These are phyloP conservation scores for Piper longum DNA, from an alignment of 164 flowering plant genomes.

Conservation along the genomic window DNA sequence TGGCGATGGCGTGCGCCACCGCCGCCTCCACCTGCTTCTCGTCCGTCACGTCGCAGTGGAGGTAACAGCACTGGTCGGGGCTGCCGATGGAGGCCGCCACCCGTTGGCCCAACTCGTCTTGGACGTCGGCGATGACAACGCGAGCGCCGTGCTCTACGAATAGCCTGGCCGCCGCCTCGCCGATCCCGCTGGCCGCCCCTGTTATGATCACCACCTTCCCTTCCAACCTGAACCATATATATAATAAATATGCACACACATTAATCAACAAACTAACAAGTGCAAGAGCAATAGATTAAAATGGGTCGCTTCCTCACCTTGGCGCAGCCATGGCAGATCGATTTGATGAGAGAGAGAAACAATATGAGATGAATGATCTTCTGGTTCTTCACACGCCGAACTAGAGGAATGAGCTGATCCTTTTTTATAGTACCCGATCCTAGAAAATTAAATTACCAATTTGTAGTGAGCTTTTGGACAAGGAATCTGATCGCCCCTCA, in stretches of 20 bases:
- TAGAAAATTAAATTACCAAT: no score
- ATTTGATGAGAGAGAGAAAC: neutral
- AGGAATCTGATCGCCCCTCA: no score
- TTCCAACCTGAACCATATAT: conserved; percentile 7
- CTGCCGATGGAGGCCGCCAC: conserved; percentile 14
- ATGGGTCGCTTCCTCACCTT: neutral
- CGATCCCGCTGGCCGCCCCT: conserved; percentile 14
- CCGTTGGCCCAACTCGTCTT: conserved; percentile 14
- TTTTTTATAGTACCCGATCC: no score
- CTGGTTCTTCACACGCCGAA: no score
- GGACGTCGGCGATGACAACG: conserved; percentile 14
- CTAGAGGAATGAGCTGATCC: no score
- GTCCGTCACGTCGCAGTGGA: conserved; percentile 21
- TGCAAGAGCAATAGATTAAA: neutral
- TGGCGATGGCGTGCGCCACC: conserved; percentile 6
- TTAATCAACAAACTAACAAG: no score
- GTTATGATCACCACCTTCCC: conserved; percentile 15
- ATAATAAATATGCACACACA: no score
- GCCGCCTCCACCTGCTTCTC: conserved; percentile 15
- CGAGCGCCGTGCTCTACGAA: conserved; percentile 8
- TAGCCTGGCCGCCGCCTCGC: conserved; percentile 8
- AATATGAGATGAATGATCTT: neutral
- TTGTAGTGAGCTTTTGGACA: no score
- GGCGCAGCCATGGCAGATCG: neutral
- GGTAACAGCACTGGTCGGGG: conserved; percentile 5